Evolutionary conservation across 108 stramenopile species (phyloP), one percentile per base, ranked within the genome.

Genomic region (Pseudonitzschia multistriata): DNA sequence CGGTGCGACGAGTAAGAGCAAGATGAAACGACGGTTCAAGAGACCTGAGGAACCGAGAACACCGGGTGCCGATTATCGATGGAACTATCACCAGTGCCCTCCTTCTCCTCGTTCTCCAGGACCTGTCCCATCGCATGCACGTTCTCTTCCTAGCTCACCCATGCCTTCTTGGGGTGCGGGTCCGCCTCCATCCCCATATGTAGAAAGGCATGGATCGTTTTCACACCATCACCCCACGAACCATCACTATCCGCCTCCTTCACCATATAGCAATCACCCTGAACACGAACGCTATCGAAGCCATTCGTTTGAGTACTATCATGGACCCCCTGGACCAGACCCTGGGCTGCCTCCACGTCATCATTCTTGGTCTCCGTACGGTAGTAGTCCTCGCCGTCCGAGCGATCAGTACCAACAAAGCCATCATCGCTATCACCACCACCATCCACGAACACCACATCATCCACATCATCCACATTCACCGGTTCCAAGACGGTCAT

Each of bases 91-190:
- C 22, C 28, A 49, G 62, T 54, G 39, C 22, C 59, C 59, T 53
- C 74, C 56, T 21, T 36, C 74, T 61, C 60, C 71, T 71, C 74
- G 22, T 39, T 70, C 75, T 33, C 68, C 75, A 11, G 42, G 54
- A 17, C 67, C 75, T 24, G 30, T 39, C 6, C 63, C 62, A 57
- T 50, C 17, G 29, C 54, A 70, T 33, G 25, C 63, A 36, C 30
- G 34, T 31, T 74, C 73, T 48, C 68, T 69, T 30, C 75, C 75
- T 25, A 70, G 40, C 48, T 62, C 75, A n/a, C 75, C 75, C 3
- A 65, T 70, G 63, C 64, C 69, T 8, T 75, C 42, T 45, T 67
- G 74, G 66, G 74, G 15, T 49, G 63, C 29, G 11, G 63, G 50
- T 25, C 35, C 31, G 5, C 69, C 42, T 28, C 39, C 63, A 3